phyloP scores from a whole-genome alignment of 345 rosid genomes.

The Clausena lansium region DNA sequence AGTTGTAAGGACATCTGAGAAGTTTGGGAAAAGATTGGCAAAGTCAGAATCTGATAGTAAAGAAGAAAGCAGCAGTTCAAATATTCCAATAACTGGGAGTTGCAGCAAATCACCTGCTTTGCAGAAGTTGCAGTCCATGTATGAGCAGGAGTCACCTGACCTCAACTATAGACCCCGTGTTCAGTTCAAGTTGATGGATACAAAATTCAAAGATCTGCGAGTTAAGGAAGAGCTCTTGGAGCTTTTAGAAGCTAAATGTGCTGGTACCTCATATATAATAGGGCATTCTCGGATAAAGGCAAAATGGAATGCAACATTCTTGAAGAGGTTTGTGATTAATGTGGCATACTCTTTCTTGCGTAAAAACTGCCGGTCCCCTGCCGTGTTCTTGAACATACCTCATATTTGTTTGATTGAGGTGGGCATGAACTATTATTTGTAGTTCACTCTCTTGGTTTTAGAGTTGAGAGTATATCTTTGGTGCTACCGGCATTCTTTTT shows the following conservation, averaged over 20 bases:
- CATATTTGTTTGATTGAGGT: conserved; percentile 83
- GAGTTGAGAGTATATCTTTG: neutral
- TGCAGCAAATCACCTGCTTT: conserved; percentile 68
- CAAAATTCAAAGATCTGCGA: conserved; percentile 48
- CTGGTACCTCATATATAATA: conserved; percentile 70
- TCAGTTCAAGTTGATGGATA: conserved; percentile 58
- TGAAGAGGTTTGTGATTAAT: conserved; percentile 67
- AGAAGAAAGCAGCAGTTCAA: conserved; percentile 42
- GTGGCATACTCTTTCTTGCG: conserved; percentile 81
- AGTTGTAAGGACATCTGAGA: conserved; percentile 74
- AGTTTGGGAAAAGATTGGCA: conserved; percentile 64
- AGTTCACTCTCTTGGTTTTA: neutral
- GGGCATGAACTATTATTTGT: conserved; percentile 85
- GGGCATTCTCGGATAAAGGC: conserved; percentile 78
- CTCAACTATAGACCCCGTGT: conserved; percentile 41
- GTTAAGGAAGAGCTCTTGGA: conserved; percentile 78
- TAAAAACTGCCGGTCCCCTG: conserved; percentile 77
- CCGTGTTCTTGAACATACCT: conserved; percentile 78
- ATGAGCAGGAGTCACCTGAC: conserved; percentile 59
- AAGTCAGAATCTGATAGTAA: conserved; percentile 42
- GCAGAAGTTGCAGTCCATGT: conserved; percentile 52
- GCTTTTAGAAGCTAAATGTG: conserved; percentile 74
- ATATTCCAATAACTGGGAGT: conserved; percentile 32
- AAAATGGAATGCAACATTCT: conserved; percentile 60
- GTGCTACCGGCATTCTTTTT: neutral